Evolutionary conservation across 345 rosid species (phyloP).

Genomic region (Raphanus sativus): DNA sequence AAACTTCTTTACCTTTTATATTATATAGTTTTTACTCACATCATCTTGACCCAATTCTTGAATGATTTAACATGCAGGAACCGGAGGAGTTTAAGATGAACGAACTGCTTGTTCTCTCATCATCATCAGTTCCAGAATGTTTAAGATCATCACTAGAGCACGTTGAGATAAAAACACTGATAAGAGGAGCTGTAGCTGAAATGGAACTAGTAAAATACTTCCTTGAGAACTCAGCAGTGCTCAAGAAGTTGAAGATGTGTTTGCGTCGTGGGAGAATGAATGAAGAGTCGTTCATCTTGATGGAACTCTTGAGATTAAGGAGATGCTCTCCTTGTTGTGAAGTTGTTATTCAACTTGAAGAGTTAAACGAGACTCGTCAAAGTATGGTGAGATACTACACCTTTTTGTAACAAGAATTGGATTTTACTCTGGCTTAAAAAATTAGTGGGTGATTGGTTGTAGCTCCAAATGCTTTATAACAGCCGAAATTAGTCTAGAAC

Average conservation of each 20-base stretch:
- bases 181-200: not conserved
- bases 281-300: not conserved
- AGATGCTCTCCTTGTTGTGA: constrained; percentile 2
- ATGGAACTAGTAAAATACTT: not conserved
- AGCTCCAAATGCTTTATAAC: too few relatives aligned
- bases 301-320: not conserved
- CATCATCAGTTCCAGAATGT: not conserved
- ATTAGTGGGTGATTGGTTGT: too few relatives aligned
- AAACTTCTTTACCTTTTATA: not conserved
- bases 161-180: not conserved
- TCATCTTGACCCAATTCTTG: not conserved
- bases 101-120: not conserved
- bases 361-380: not conserved
- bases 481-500: too few relatives aligned
- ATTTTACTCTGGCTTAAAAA: too few relatives aligned
- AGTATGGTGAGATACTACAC: not conserved
- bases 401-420: not conserved
- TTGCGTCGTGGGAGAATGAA: not conserved
- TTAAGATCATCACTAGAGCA: not conserved
- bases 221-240: not conserved
- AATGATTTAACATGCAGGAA: not conserved
- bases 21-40: not conserved
- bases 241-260: not conserved
- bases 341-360: not conserved
- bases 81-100: too few relatives aligned